Conservation (phyloP, 2,329 filamentous ascomycete species). For the Graphilbum sp. region DNA sequence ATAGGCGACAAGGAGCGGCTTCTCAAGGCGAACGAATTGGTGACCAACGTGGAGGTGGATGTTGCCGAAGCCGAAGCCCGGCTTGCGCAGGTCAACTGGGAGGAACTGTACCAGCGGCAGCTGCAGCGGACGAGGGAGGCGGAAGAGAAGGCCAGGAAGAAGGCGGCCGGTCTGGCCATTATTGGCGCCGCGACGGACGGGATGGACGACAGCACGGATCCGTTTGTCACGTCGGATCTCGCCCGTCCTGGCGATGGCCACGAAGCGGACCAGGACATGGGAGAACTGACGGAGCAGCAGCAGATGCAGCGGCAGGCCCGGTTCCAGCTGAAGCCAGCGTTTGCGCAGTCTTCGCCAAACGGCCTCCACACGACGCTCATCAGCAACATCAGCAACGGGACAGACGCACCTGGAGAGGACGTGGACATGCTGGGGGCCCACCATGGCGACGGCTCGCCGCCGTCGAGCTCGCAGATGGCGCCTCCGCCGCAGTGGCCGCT, state of each 20-base stretch:
- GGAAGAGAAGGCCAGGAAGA: constrained; percentile 46
- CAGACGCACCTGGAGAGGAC: constrained; percentile 34
- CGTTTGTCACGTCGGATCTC: constrained; percentile 6
- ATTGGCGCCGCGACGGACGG: constrained; percentile 16
- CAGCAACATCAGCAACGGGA: constrained; percentile 46
- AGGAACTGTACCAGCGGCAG: constrained; percentile 63
- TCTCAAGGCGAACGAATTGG: constrained; percentile 78
- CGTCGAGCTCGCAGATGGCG: constrained; percentile 27
- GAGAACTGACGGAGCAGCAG: constrained; percentile 15
- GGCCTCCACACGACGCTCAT: constrained; percentile 1
- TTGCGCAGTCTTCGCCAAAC: background rate
- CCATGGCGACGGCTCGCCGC: constrained; percentile 22
- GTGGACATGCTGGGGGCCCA: constrained; percentile 44
- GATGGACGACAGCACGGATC: background rate
- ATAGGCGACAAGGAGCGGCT: constrained; percentile 70
- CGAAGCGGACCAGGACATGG: background rate
- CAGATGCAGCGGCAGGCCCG: constrained; percentile 18
- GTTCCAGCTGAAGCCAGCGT: constrained; percentile 30
- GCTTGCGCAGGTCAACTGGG: constrained; percentile 54
- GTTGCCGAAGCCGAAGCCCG: constrained; percentile 52
- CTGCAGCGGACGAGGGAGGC: constrained; percentile 43
- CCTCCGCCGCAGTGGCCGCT: no score
- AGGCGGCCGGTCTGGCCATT: constrained; percentile 41
- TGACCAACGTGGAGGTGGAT: constrained; percentile 89
- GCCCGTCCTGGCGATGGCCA: no score